Percentiles rank a stretch among this genome's conserved stretches.
Evolutionary conservation across 345 rosid species (phyloP).

Genomic region (Limnanthes douglasii): DNA sequence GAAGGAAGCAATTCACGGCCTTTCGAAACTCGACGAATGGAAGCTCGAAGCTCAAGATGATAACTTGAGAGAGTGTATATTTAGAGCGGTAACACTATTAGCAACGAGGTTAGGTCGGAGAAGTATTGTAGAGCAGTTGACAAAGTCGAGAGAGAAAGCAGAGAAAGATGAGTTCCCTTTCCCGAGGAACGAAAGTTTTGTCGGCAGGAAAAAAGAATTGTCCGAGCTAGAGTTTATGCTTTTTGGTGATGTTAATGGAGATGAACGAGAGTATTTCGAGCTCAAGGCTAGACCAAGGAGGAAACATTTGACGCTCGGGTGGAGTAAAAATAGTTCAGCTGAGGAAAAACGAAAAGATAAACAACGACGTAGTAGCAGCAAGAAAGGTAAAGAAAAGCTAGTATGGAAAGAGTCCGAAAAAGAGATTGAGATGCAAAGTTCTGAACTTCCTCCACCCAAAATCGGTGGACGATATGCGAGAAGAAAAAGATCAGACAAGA

Average conservation of each 20-base stretch:
- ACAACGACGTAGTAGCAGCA: constrained; percentile 15
- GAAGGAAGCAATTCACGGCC: constrained; percentile 71
- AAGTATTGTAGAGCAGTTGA: constrained; percentile 66
- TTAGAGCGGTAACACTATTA: constrained; percentile 51
- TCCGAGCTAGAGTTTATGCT: constrained; percentile 79
- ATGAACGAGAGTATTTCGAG: constrained; percentile 76
- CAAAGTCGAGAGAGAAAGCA: constrained; percentile 73
- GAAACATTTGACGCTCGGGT: constrained; percentile 55
- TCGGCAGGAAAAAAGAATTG: constrained; percentile 85
- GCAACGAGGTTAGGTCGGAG: constrained; percentile 81
- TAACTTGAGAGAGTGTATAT: constrained; percentile 82
- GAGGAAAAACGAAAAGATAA: constrained; percentile 34
- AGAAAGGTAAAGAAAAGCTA: constrained; percentile 79
- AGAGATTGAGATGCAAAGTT: constrained; percentile 82
- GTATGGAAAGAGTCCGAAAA: constrained; percentile 93
- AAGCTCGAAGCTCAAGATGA: constrained; percentile 88
- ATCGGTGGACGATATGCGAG: constrained; percentile 24
- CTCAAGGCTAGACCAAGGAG: constrained; percentile 63
- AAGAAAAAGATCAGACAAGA: constrained; percentile 52
- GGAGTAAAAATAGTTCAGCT: constrained; percentile 36
- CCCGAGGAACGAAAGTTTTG: constrained; percentile 63
- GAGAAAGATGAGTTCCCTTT: constrained; percentile 84
- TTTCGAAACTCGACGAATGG: constrained; percentile 70
- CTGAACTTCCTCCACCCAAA: constrained; percentile 21
- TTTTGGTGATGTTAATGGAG: constrained; percentile 73